Conservation (phyloP, 169 alveolate genomes). For the Eimeria maxima region DNA sequence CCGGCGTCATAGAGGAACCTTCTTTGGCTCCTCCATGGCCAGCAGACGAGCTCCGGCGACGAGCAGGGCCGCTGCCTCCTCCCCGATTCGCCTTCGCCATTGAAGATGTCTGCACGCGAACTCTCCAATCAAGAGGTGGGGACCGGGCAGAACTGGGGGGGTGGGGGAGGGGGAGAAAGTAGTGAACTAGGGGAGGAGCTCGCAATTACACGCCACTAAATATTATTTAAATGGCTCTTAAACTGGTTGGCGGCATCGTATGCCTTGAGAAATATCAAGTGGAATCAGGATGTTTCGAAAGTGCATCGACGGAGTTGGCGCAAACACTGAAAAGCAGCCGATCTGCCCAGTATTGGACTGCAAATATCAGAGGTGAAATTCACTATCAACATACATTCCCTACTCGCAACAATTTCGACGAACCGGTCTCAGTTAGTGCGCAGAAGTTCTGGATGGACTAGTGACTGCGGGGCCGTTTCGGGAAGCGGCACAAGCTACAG, state of each 20-base stretch:
- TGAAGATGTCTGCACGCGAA: background rate
- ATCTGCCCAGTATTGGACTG: no score
- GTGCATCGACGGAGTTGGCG: background rate
- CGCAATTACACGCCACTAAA: background rate
- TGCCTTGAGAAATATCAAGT: background rate
- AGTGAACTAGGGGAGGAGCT: background rate
- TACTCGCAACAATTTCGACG: no score
- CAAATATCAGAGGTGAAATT: no score
- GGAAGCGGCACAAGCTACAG: background rate
- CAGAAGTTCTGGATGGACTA: background rate
- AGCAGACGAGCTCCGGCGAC: conserved; percentile 8
- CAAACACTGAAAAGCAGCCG: background rate
- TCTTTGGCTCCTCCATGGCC: background rate
- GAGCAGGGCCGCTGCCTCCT: conserved; percentile 22
- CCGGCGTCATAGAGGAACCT: background rate
- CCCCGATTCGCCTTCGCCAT: conserved; percentile 70
- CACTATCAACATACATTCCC: background rate
- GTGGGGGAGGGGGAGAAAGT: background rate
- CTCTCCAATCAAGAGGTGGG: background rate
- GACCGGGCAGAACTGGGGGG: background rate
- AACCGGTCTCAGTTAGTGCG: background rate
- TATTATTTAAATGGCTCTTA: background rate
- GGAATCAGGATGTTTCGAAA: background rate
- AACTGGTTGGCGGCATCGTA: background rate
- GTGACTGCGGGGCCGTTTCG: conserved; percentile 20